A percentile compares a stretch with the other conserved stretches of the same genome.
phyloP scores from a whole-genome alignment of 345 rosid species.

The Arabidopsis suecica region DNA sequence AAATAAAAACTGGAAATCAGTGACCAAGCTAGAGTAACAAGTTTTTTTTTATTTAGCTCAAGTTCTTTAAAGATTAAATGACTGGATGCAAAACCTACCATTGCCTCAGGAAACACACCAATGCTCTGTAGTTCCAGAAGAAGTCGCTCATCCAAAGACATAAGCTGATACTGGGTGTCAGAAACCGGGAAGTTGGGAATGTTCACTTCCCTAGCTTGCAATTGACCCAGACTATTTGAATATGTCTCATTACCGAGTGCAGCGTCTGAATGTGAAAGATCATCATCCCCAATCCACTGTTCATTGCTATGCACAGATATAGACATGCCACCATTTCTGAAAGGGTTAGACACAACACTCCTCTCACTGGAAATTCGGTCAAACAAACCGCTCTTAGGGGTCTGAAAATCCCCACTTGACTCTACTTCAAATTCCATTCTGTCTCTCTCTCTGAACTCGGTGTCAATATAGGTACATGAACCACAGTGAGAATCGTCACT shows the following conservation, averaged over 20 bases:
- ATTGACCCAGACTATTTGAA: slow-evolving; percentile 58
- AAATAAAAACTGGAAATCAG: slow-evolving; percentile 8
- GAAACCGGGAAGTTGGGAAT: slow-evolving; percentile 52
- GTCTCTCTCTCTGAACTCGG: slow-evolving; percentile 83
- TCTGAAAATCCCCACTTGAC: slow-evolving; percentile 73
- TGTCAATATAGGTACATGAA: slow-evolving; percentile 86
- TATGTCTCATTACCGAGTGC: slow-evolving; percentile 68
- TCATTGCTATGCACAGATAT: slow-evolving; percentile 74
- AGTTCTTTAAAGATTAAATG: slow-evolving; percentile 2
- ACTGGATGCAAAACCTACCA: slow-evolving; percentile 58
- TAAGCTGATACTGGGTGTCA: slow-evolving; percentile 71
- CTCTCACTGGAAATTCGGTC: slow-evolving; percentile 76
- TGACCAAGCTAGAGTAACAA: slow-evolving; percentile 15
- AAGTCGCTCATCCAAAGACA: slow-evolving; percentile 79
- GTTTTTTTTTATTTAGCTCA: slow-evolving; percentile 6
- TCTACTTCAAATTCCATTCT: slow-evolving; percentile 94
- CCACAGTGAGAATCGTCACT: slow-evolving; percentile 99
- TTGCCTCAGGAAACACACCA: slow-evolving; percentile 77
- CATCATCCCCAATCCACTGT: slow-evolving; percentile 79
- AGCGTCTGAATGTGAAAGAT: slow-evolving; percentile 63
- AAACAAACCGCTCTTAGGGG: slow-evolving; percentile 62
- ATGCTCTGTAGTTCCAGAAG: slow-evolving; percentile 87
- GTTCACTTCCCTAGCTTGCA: slow-evolving; percentile 60
- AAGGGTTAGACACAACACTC: slow-evolving; percentile 66
- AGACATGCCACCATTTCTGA: slow-evolving; percentile 67